Evolutionary conservation across 148 eudicot genomes (phyloP), one percentile per base, ranked within the genome.

Genomic region (Mesembryanthemum crystallinum): DNA sequence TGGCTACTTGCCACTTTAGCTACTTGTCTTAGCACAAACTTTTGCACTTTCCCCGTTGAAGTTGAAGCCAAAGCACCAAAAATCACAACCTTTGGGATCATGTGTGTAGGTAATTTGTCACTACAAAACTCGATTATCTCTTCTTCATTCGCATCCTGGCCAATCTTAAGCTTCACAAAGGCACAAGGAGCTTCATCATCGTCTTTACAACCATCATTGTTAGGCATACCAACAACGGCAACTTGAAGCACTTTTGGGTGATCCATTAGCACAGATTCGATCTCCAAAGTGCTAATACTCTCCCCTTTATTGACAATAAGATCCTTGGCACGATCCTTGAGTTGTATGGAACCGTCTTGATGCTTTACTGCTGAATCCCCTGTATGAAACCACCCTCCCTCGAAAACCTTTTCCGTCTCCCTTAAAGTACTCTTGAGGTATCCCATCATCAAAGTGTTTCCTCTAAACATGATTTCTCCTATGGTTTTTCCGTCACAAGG

Each of bases 391-490:
- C 75, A 77, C 3, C 75, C 80, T 8, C 61, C 69, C 25, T 64
- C 13, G 33, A 77, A 77, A 24, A 28, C 75, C 14, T 21, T 33
- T 25, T 52, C 18, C 12, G 75, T 77, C 54, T 33, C 8, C 15
- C 17, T 45, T 8, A 11, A 1, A 0, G 12, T 42, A 35, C 23
- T 42, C 11, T 62, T 71, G 0, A 61, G 52, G 59, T 77, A 77
- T 23, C 75, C 80, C 71, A 49, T 70, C 80, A 71, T 71, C 32
- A 77, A 18, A 12, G 63, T 59, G 27, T 77, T 77, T 0, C 80
- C 80, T 42, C 74, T 62, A 71, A 77, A 77, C 80, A 77, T 71
- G 29, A 77, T 61, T 71, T 77, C 80, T 18, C 80, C 80, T 33
- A 77, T 49, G 3, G 75, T 77, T n/a, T 49, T 70, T 20, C 80